phyloP scores from a whole-genome alignment of 1,139 yeast genomes.

The Kodamaea derodonti region DNA sequence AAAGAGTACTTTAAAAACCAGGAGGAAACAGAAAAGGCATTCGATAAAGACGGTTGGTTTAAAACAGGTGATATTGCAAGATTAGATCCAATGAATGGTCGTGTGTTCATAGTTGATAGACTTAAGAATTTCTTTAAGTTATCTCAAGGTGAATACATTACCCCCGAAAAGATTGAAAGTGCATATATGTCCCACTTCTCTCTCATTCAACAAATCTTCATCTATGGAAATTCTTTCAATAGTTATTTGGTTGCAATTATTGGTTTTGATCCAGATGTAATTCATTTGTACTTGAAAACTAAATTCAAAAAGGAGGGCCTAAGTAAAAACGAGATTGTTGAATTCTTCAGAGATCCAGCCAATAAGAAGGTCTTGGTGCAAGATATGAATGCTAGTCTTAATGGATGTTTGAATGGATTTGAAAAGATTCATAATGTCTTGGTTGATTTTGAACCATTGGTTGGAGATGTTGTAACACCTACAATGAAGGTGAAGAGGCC shows the following conservation, averaged over 20 bases:
- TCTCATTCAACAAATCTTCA: constrained; percentile 51
- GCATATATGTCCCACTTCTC: constrained; percentile 54
- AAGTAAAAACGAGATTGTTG: constrained; percentile 23
- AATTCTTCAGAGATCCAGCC: constrained; percentile 24
- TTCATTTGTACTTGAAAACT: constrained; percentile 9
- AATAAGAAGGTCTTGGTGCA: constrained; percentile 25
- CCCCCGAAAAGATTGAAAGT: constrained; percentile 76
- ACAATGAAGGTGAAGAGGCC: constrained; percentile 71
- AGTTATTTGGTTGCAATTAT: constrained; percentile 30
- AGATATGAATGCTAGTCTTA: constrained; percentile 24
- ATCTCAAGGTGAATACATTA: constrained; percentile 78
- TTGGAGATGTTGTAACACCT: constrained; percentile 64
- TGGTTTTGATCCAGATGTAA: constrained; percentile 42
- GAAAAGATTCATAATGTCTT: constrained; percentile 63
- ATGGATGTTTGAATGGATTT: constrained; percentile 38
- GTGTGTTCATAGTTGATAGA: constrained; percentile 63
- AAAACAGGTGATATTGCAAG: constrained; percentile 71
- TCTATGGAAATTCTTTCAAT: constrained; percentile 24
- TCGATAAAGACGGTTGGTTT: constrained; percentile 49
- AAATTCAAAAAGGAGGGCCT: constrained; percentile 11
- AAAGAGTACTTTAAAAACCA: constrained; percentile 34
- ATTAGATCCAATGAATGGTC: constrained; percentile 37
- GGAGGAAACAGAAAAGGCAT: constrained; percentile 32
- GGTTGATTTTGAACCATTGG: constrained; percentile 64
- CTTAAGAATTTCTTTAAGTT: constrained; percentile 79